Base-by-base conservation (phyloP, 1,284 basidiomycete genomes). In the Peniophora sp. region DNA sequence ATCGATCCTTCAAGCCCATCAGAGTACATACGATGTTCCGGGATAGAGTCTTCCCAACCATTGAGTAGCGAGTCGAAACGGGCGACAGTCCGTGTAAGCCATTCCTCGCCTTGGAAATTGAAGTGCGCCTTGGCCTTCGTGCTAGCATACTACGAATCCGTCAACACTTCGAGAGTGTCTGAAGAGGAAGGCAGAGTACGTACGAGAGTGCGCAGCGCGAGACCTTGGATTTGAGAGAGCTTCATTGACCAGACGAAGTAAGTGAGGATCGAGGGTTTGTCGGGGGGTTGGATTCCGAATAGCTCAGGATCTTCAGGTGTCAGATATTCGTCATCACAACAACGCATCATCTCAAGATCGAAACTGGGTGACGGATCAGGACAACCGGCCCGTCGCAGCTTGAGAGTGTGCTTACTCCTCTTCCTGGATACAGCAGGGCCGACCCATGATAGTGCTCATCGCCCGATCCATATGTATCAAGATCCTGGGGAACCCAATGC, bases 361-460 rank as follows among this genome's bases (percentile, higher is more conserved):
- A 82, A 79, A 57, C 76, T 78, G 50, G 27, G 48, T 22, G 45
- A 22, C 46, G 10, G 47, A 24, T 47, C 34, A 23, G 22, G 36
- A 52, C 43, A 23, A 23, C 14, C n/a, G 20, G n/a, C 24, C 37
- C n/a, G 10, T 15, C 32, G 17, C 20, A 27, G n/a, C 45, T 6
- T 12, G 20, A 8, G 14, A 20, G 22, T 12, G 34, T 3, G 69
- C 81, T 24, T 57, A 88, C 87, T 93, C 92, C 62, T 92, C 88
- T 54, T 92, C 89, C 52, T 91, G 86, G 44, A 92, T 81, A 3
- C 85, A 85, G 61, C 88, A 85, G 0, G 91, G 88, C 22, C 92
- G 71, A 11, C 92, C 92, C 17, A 94, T 72, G 0, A 76, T 76
- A 3, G 84, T 76, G 57, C 88, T 88, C 50, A 80, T 73, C 51